Evolutionary conservation across 441 rosid species (phyloP).

Genomic region (Hypseocharis bilobata): DNA sequence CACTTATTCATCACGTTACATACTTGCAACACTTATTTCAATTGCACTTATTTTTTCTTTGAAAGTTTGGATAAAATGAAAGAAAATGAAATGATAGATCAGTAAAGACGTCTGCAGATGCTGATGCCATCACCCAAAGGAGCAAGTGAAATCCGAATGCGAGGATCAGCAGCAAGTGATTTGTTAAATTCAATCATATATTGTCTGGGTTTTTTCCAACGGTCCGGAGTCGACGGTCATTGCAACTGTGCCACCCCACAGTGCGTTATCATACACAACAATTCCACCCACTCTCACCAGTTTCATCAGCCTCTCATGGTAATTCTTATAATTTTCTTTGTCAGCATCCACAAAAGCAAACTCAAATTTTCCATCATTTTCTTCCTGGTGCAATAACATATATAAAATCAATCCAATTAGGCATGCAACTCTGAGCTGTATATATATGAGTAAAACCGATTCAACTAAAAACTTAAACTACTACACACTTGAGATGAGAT

Average conservation of each 20-base stretch:
- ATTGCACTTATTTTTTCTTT: too few relatives aligned
- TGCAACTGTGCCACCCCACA: slow-evolving; percentile 51
- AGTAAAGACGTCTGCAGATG: slow-evolving; percentile 44
- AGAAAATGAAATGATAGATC: too few relatives aligned
- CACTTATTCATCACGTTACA: too few relatives aligned
- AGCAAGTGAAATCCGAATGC: slow-evolving; percentile 41
- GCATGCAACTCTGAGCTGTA: background rate
- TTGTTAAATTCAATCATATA: slow-evolving; percentile 33
- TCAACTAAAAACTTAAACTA: too few relatives aligned
- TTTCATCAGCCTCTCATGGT: slow-evolving; percentile 52
- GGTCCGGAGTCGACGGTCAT: slow-evolving; percentile 24
- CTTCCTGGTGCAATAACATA: slow-evolving; percentile 23
- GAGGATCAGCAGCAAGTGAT: slow-evolving; percentile 40
- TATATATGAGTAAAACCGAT: too few relatives aligned
- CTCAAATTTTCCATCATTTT: slow-evolving; percentile 52
- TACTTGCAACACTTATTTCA: too few relatives aligned
- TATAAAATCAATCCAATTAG: background rate
- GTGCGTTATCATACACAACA: slow-evolving; percentile 51
- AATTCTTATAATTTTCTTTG: slow-evolving; percentile 40
- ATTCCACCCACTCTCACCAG: slow-evolving; percentile 54
- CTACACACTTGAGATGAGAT: too few relatives aligned
- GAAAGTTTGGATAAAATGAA: too few relatives aligned
- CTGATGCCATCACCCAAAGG: slow-evolving; percentile 54
- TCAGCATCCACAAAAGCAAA: slow-evolving; percentile 67
- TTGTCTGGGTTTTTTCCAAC: slow-evolving; percentile 12